Conservation (phyloP, 2,329 filamentous ascomycete genomes). For the Basipetospora sp. region DNA sequence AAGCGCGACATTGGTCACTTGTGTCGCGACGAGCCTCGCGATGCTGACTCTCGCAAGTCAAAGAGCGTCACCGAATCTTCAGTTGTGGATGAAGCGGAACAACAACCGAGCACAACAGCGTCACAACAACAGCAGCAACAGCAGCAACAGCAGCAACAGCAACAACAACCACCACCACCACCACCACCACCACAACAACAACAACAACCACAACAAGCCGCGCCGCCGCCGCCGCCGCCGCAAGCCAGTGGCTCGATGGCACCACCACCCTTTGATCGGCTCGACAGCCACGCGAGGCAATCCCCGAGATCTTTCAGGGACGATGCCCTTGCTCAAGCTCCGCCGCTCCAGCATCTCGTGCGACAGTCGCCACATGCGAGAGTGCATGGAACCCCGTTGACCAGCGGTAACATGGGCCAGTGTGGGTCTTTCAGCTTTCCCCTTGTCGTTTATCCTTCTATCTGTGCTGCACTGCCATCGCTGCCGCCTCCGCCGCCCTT, state of each 20-base stretch:
- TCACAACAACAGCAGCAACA: no score
- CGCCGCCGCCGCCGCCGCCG: constrained; percentile 11
- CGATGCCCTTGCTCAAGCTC: constrained; percentile 2
- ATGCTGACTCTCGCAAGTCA: constrained; percentile 63
- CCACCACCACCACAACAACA: constrained; percentile 10
- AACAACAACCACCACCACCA: constrained; percentile 9
- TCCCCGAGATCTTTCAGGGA: constrained; percentile 1
- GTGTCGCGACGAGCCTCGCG: constrained; percentile 92
- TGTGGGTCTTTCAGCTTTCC: constrained; percentile 41
- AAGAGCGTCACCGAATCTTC: constrained; percentile 50
- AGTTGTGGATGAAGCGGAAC: constrained; percentile 45
- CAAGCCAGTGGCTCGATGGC: constrained; percentile 3
- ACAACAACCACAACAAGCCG: constrained; percentile 1
- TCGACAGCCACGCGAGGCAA: constrained; percentile 1
- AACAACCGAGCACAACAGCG: constrained; percentile 1
- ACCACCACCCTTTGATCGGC: background rate
- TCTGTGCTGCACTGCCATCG: no score
- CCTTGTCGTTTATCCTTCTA: constrained; percentile 7
- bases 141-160: constrained; percentile 17
- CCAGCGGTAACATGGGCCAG: constrained; percentile 47
- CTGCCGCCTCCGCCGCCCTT: constrained; percentile 4
- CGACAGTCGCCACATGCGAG: constrained; percentile 57
- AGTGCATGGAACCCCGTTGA: constrained; percentile 29
- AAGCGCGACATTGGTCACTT: constrained; percentile 97
- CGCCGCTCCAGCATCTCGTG: constrained; percentile 38